Conservation (phyloP, 352 stramenopile species). For the Heterotrichella gracilis region DNA sequence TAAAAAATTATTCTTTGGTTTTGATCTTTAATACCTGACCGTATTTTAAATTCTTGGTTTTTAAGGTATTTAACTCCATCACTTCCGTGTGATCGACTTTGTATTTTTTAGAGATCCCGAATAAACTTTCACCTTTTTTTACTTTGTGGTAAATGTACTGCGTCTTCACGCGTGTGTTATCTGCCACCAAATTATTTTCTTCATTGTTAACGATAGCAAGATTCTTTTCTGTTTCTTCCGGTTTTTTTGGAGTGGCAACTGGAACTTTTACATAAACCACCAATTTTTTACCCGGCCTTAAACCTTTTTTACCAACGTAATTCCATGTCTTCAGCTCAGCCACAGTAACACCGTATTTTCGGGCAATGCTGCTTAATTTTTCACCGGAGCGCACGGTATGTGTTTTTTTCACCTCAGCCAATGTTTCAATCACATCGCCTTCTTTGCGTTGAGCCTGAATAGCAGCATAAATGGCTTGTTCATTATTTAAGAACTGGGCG, state of each 20-base stretch:
- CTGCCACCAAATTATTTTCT: neutral
- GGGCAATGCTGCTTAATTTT: neutral
- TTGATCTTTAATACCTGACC: neutral
- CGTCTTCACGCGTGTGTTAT: neutral
- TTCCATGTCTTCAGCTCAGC: neutral
- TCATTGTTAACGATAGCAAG: neutral
- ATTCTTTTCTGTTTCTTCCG: neutral
- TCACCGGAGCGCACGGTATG: neutral
- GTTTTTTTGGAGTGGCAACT: neutral
- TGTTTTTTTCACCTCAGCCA: neutral
- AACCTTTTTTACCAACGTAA: neutral
- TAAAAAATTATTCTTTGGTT: neutral
- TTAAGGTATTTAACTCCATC: neutral
- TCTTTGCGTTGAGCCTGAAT: neutral
- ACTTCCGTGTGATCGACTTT: neutral
- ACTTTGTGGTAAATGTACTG: neutral
- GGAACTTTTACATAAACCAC: neutral
- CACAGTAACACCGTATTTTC: conserved; percentile 5
- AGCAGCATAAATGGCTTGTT: neutral
- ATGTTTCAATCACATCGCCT: conserved; percentile 4
- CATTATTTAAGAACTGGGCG: neutral
- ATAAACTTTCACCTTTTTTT: conserved; percentile 9
- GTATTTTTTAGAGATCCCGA: neutral
- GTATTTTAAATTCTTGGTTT: neutral
- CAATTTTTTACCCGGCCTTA: conserved; percentile 6